Evolutionary conservation across 306 rosid species (phyloP).

Genomic region (Sophora flavescens): DNA sequence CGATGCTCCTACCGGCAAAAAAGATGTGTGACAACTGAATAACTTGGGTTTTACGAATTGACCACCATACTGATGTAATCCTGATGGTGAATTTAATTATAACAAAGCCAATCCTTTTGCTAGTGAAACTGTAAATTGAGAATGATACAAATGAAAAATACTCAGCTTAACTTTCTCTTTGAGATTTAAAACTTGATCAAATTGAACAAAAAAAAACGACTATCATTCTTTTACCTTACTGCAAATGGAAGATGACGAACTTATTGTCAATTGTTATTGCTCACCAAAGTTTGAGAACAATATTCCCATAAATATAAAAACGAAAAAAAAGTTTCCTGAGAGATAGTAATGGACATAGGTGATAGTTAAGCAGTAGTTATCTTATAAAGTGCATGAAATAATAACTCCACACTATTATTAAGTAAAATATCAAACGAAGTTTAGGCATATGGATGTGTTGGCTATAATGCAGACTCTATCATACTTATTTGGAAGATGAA

Average conservation of each 20-base stretch:
- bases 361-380: not conserved
- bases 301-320: not conserved
- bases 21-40: slow-evolving; percentile 4
- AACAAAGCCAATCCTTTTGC: slow-evolving; percentile 13
- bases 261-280: slow-evolving; percentile 21
- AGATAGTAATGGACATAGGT: not conserved
- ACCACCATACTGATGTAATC: slow-evolving; percentile 27
- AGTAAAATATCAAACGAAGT: slow-evolving; percentile 5
- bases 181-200: not conserved
- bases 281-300: slow-evolving; percentile 12
- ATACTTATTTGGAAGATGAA: not conserved
- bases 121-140: slow-evolving; percentile 25
- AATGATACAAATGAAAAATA: not conserved
- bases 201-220: not conserved
- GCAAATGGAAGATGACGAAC: slow-evolving; percentile 16
- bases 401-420: not conserved
- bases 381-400: not conserved
- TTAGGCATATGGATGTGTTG: not conserved
- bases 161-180: not conserved
- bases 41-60: slow-evolving; percentile 35
- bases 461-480: slow-evolving; percentile 6
- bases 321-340: not conserved
- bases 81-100: not conserved
- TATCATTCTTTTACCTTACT: slow-evolving; percentile 9
- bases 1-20: not conserved